Base-by-base conservation (phyloP, 2,329 filamentous ascomycete genomes). In the Aureobasidium uvarum region DNA sequence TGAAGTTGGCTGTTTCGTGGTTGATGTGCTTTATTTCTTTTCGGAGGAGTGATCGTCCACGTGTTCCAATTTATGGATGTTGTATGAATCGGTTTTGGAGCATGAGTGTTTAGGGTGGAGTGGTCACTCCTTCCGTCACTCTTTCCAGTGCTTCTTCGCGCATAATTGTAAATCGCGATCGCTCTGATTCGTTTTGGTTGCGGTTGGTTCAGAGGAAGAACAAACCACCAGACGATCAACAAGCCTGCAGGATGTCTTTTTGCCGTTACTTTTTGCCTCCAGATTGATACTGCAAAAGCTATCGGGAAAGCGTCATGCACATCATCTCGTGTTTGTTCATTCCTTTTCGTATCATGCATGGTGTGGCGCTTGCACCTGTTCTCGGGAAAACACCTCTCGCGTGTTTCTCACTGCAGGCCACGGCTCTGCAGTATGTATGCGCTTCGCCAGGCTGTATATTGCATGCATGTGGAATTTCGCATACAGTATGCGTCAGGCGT, bases 1-100 rank as follows among this genome's bases (percentile, higher is more conserved):
- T 20, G n/a, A 58, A 45, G 54, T 58, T 55, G 38, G 54, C 20
- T 18, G 54, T 58, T 58, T 58, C 54, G 54, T 58, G 54, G 54
- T 58, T 58, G 39, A 45, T 16, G 39, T 33, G 54, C 38, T 45
- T 28, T 58, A 45, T 56, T 36, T 25, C 10, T 54, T 54, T 36
- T 54, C 31, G 31, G 28, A n/a, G n/a, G 20, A 10, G 23, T 31
- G 48, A 51, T 51, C 48, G 25, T 11, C 48, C 31, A 25, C 23
- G 16, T 31, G 48, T 51, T 51, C 48, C 48, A 51, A 28, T 18
- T 25, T 25, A n/a, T n/a, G 28, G 31, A 23, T 16, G 36, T 55
- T 55, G 52, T 36, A 55, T 55, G 48, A 51, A 55, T 41, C 33
- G 13, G 8, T 25, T 41, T 39, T 39, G 52, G 52, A 28, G 18